Evolutionary conservation across 2,329 filamentous ascomycete genomes (phyloP).

Genomic region (Aureobasidium sp.): DNA sequence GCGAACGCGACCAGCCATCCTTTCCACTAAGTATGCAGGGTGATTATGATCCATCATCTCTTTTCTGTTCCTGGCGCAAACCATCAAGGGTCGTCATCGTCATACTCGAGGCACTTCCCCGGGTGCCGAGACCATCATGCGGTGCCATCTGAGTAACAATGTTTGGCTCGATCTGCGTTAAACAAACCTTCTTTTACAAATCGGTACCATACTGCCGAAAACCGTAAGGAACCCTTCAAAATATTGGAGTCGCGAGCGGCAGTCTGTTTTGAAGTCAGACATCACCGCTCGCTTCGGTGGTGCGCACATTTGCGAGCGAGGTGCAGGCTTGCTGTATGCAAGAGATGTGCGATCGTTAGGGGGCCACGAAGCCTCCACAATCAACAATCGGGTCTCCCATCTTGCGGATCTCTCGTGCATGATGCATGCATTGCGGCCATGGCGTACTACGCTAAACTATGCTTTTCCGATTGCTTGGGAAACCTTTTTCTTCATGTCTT

Average conservation of each 20-base stretch:
- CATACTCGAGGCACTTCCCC: constrained; percentile 6
- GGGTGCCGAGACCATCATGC: constrained; percentile 5
- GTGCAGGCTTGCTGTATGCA: background rate
- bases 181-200: background rate
- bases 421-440: constrained; percentile 2
- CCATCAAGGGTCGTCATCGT: background rate
- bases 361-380: background rate
- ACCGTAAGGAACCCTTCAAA: background rate
- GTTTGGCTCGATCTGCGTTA: constrained; percentile 11
- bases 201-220: background rate
- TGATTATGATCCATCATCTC: background rate
- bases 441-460: background rate
- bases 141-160: background rate
- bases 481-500: background rate
- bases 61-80: constrained; percentile 3
- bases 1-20: background rate
- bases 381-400: background rate
- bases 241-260: background rate
- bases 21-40: background rate
- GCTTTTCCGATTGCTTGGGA: constrained; percentile 6
- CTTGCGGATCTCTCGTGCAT: background rate
- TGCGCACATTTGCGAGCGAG: background rate
- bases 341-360: background rate
- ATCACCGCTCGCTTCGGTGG: background rate
- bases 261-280: background rate